Evolutionary conservation across 2,329 filamentous ascomycete genomes (phyloP).

Genomic region (Apiospora hydei): DNA sequence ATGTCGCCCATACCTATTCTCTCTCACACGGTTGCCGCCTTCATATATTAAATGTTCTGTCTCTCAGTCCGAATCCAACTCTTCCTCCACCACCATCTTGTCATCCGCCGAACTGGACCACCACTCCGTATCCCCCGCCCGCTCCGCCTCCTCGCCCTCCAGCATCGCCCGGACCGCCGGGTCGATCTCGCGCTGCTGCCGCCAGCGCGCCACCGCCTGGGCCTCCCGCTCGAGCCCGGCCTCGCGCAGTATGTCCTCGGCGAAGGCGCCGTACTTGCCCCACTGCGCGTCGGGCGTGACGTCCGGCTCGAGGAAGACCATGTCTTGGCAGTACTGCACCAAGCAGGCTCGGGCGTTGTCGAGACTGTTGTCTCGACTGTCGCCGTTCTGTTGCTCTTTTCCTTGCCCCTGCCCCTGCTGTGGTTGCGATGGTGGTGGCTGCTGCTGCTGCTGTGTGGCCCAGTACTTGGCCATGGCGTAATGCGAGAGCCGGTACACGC

Average conservation of each 20-base stretch:
- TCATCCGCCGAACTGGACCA: conserved; percentile 16
- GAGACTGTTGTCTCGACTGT: not conserved
- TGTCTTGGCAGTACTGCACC: conserved; percentile 14
- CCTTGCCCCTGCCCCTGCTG: not conserved
- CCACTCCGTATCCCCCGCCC: conserved; percentile 3
- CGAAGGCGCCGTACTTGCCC: conserved; percentile 6
- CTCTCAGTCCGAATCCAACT: conserved; percentile 1
- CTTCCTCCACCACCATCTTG: conserved; percentile 6
- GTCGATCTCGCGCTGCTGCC: conserved; percentile 20
- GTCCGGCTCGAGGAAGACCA: conserved; percentile 19
- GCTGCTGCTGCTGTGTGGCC: not conserved
- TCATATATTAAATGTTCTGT: not conserved
- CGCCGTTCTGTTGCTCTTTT: not conserved
- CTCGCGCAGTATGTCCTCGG: not conserved
- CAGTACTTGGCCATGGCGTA: conserved; percentile 15
- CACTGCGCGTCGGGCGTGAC: conserved; percentile 3
- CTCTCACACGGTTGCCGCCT: no score
- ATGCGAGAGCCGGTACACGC: conserved; percentile 14
- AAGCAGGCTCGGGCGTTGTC: not conserved
- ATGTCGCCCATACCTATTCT: not conserved
- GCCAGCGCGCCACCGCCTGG: conserved; percentile 1
- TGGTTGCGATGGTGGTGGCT: not conserved
- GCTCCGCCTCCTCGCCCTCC: not conserved
- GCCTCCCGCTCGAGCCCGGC: not conserved
- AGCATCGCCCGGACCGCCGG: conserved; percentile 4